Evolutionary conservation across 2,329 filamentous ascomycete genomes (phyloP).

Genomic region (Aphanocladium album): DNA sequence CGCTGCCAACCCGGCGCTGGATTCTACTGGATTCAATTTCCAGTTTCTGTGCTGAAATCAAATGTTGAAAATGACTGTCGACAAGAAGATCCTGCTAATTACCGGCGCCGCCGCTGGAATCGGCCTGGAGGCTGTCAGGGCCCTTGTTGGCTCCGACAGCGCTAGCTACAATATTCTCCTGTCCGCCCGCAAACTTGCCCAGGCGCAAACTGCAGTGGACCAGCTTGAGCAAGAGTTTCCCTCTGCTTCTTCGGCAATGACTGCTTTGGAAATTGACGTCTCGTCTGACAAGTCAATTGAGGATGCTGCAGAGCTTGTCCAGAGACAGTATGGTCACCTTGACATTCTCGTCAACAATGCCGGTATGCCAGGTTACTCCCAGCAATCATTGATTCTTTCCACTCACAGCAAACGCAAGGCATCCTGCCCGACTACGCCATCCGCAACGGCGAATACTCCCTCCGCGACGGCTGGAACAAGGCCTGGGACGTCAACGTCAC

Average conservation of each 20-base stretch:
- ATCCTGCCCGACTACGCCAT: slow-evolving; percentile 33
- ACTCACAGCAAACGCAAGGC: slow-evolving; percentile 20
- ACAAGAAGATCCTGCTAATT: slow-evolving; percentile 38
- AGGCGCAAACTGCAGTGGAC: slow-evolving; percentile 43
- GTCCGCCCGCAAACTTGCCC: slow-evolving; percentile 46
- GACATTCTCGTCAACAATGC: slow-evolving; percentile 45
- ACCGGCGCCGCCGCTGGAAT: slow-evolving; percentile 60
- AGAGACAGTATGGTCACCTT: slow-evolving; percentile 37
- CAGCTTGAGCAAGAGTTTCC: slow-evolving; percentile 37
- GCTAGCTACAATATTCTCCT: slow-evolving; percentile 50
- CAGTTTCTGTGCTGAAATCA: neutral
- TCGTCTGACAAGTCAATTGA: slow-evolving; percentile 47
- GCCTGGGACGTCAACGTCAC: slow-evolving; percentile 43
- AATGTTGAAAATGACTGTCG: neutral
- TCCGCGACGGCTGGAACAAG: slow-evolving; percentile 37
- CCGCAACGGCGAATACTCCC: slow-evolving; percentile 17
- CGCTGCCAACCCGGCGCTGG: too few species aligned
- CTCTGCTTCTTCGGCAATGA: slow-evolving; percentile 35
- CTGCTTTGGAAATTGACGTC: slow-evolving; percentile 49
- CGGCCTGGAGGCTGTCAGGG: slow-evolving; percentile 53
- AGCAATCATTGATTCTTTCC: neutral
- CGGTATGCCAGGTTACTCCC: slow-evolving; percentile 18
- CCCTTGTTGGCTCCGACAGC: slow-evolving; percentile 41
- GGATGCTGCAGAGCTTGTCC: slow-evolving; percentile 38
- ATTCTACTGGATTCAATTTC: neutral